Base-by-base conservation (phyloP, 2,329 filamentous ascomycete genomes). In the Thermothelomyces thermophilus region DNA sequence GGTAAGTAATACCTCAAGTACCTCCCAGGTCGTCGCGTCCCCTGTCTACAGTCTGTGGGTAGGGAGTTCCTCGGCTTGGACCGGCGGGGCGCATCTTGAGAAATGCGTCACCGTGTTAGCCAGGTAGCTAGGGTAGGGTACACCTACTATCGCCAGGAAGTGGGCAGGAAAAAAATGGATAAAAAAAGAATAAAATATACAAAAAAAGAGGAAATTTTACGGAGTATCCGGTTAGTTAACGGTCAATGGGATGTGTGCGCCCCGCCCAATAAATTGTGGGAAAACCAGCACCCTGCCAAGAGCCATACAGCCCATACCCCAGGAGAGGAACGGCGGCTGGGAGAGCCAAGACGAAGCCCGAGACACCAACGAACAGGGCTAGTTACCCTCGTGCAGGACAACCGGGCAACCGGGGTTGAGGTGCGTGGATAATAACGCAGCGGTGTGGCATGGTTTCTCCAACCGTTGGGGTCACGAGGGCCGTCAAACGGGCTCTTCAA, bases 401-500 rank as follows among this genome's bases (percentile, higher is more conserved):
- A 41, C 13, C 17, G 36, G 24, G 24, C 33, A n/a, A 35, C 40
- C 41, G 37, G 41, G 43, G 31, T 33, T 17, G 20, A 24, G 35
- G 20, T n/a, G 22, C 36, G 33, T 40, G 33, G 46, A 19, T 31
- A 43, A 49, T 54, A 9, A 5, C 5, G 53, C 51, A 39, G 56
- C 51, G 56, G 58, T 60, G 58, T 55, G 58, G 52, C 51, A 56
- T 46, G 34, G 43, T 47, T 37, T 10, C 14, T 20, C 39, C 20
- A 28, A 26, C 24, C n/a, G 40, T 41, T 44, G 30, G 41, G 56
- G 56, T 60, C 58, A 60, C 56, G 55, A 56, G 58, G 58, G 41
- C 41, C 44, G 41, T 31, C 41, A 50, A 44, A 43, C 35, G 45
- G 42, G 39, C 46, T 43, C 46, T 52, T 46, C 50, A 50, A 56